Evolutionary conservation across 2,329 filamentous ascomycete genomes (phyloP).

Genomic region (Botrytis byssoidea): DNA sequence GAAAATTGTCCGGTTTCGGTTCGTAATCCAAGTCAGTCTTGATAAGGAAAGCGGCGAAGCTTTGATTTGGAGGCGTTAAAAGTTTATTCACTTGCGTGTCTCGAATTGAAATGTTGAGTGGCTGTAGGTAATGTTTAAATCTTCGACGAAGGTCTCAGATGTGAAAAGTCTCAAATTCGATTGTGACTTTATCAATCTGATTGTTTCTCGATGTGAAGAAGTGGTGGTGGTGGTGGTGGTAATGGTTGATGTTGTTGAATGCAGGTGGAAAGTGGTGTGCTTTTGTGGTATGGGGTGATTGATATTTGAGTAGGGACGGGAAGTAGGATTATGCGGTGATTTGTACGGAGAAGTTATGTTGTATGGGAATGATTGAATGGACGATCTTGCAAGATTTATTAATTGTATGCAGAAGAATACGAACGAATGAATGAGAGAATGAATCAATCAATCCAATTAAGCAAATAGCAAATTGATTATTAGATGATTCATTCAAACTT

Average conservation of each 20-base stretch:
- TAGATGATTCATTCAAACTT: not conserved
- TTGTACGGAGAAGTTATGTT: not conserved
- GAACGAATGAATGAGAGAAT: not conserved
- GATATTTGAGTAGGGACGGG: not conserved
- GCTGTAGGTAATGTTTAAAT: constrained; percentile 1
- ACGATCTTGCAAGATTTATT: constrained; percentile 5
- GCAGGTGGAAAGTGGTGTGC: not conserved
- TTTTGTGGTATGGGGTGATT: not conserved
- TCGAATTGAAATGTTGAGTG: constrained; percentile 19
- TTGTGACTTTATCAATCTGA: constrained; percentile 34
- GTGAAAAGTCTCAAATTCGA: constrained; percentile 30
- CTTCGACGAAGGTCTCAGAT: constrained; percentile 28
- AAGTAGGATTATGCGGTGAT: not conserved
- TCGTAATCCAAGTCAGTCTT: constrained; percentile 36
- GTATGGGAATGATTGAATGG: not conserved
- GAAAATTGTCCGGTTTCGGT: constrained; percentile 27
- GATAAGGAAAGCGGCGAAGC: constrained; percentile 25
- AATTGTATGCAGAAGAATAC: constrained; percentile 11
- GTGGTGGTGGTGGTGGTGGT: not conserved
- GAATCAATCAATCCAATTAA: constrained; percentile 12
- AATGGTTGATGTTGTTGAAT: not conserved
- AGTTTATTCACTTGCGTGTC: not conserved
- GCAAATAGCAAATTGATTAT: not conserved
- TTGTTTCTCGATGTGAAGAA: constrained; percentile 29
- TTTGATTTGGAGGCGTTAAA: not conserved